Evolutionary conservation across 768 basidiomycete species (phyloP), one percentile per base, ranked within the genome.

Genomic region (Agrocybe praecox): DNA sequence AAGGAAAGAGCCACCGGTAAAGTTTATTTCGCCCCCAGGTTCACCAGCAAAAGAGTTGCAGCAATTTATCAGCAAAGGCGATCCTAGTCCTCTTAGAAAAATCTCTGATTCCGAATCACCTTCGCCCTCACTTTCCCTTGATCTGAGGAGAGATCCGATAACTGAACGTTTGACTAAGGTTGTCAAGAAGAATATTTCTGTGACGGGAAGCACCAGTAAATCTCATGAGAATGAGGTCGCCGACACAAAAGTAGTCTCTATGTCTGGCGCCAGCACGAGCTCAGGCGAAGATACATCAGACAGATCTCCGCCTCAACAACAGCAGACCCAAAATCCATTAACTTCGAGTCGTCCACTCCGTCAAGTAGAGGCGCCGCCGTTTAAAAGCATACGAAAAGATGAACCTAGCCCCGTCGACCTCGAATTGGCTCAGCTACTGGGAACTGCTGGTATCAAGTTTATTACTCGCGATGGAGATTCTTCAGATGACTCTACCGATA

Each of bases 91-190:
- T 15, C 46, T 44, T 44, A 24, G 19, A 15, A 24, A 46, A 26
- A 56, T 29, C 8, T 12, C 43, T 49, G 26, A 22, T 26, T 19
- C 32, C 33, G 29, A 24, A 26, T 14, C 49, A 2, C 53, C 49
- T n/a, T 42, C 46, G 56, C 63, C 58, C 32, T 64, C 56, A 15
- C 34, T 53, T 44, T 68, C 61, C 49, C 58, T 64, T 14, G 71
- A 72, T 12, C 62, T 33, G 46, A 74, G 61, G 62, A 66, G 75
- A 61, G 78, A 76, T 62, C 66, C 67, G 26, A 60, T 83, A 29
- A 72, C 72, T 34, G 79, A 83, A 58, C 67, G 81, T 43, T 58
- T 83, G 61, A 62, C 74, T 24, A 73, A 73, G 49, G 74, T 74
- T 19, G 72, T 73, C 45, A 74, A 76, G 59, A 62, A 68, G 61